Conservation (phyloP, 768 basidiomycete species). For the Tricholoma saponaceum region DNA sequence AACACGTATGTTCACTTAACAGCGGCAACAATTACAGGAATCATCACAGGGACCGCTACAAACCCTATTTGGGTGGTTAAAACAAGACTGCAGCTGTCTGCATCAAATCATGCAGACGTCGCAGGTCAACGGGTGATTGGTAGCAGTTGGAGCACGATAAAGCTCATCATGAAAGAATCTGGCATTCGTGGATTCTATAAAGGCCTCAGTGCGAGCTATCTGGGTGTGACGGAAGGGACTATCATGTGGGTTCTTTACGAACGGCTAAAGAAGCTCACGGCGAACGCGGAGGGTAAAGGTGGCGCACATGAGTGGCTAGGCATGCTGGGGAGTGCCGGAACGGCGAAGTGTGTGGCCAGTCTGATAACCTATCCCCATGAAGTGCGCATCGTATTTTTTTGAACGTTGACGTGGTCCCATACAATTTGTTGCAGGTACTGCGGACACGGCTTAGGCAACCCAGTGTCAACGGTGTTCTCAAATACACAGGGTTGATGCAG, state of each 20-base stretch:
- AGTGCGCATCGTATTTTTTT: constrained; percentile 40
- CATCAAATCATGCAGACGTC: constrained; percentile 18
- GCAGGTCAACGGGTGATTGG: constrained; percentile 33
- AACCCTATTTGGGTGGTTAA: constrained; percentile 99
- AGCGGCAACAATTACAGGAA: constrained; percentile 83
- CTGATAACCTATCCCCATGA: constrained; percentile 98
- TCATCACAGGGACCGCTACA: constrained; percentile 84
- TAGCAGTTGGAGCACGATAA: constrained; percentile 59
- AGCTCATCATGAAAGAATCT: constrained; percentile 73
- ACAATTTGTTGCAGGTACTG: constrained; percentile 57
- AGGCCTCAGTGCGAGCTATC: constrained; percentile 89
- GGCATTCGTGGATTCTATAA: constrained; percentile 91
- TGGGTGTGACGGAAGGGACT: constrained; percentile 93
- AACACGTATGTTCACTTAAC: constrained; percentile 82
- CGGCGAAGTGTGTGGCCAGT: constrained; percentile 91
- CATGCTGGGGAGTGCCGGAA: constrained; percentile 87
- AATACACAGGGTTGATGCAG: constrained; percentile 84
- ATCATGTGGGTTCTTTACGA: constrained; percentile 99
- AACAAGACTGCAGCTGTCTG: constrained; percentile 82
- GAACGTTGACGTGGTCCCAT: background rate
- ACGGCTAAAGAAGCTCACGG: constrained; percentile 71
- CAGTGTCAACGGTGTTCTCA: constrained; percentile 66
- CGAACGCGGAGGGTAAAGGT: constrained; percentile 49
- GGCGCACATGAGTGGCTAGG: constrained; percentile 66
- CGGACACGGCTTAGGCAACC: constrained; percentile 93